Evolutionary conservation across 73 alveolate genomes (phyloP).

Genomic region (Breviolum minutum): DNA sequence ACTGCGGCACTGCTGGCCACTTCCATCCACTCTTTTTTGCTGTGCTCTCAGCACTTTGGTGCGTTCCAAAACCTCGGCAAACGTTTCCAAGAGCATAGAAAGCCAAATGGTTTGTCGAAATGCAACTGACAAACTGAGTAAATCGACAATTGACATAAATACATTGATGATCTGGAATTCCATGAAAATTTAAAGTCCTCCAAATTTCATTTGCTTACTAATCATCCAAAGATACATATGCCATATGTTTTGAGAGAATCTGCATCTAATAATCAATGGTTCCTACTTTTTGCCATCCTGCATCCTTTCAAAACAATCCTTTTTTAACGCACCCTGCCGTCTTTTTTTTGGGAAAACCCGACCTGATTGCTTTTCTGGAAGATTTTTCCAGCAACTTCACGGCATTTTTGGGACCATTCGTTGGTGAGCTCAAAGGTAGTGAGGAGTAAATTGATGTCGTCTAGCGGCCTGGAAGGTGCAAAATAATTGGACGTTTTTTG

Average conservation of each 20-base stretch:
- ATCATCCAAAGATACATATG: too few relatives aligned
- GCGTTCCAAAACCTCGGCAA: constrained; percentile 22
- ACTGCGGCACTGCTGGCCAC: not conserved
- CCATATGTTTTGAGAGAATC: too few relatives aligned
- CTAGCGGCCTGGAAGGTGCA: constrained; percentile 3
- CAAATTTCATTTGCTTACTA: too few relatives aligned
- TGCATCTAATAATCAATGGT: too few relatives aligned
- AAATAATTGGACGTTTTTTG: too few relatives aligned
- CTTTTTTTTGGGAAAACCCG: not conserved
- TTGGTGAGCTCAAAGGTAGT: not conserved
- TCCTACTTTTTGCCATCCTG: too few relatives aligned
- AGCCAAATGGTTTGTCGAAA: not conserved
- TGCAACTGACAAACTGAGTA: not conserved
- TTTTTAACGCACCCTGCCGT: not conserved
- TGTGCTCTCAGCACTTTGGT: constrained; percentile 42
- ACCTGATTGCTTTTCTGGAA: constrained; percentile 32
- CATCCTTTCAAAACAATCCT: not conserved
- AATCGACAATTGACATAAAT: too few relatives aligned
- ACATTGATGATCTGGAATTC: too few relatives aligned
- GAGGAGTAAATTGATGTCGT: not conserved
- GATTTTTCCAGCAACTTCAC: constrained; percentile 2
- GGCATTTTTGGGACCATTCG: constrained; percentile 29
- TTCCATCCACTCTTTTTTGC: not conserved
- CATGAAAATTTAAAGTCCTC: too few relatives aligned
- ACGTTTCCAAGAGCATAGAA: too few relatives aligned